These are phyloP conservation scores for Oxytropis ochrocephala DNA, from an alignment of 306 rosid genomes.

Conservation along the genomic window DNA sequence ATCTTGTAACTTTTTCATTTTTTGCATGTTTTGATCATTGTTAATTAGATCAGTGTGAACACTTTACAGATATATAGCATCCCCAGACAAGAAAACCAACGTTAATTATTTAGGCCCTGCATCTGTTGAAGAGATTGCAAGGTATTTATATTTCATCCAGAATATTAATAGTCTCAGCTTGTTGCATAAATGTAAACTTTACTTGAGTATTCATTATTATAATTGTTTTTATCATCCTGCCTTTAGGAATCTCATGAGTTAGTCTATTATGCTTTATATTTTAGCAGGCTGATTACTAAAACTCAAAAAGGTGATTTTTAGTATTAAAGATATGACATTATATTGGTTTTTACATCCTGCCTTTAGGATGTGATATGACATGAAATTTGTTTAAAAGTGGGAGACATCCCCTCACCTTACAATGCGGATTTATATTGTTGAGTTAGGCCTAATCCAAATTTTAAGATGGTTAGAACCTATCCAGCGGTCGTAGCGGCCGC, in stretches of 20 bases:
- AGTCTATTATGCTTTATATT: not conserved
- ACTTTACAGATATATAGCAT: conserved; percentile 65
- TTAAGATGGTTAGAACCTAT: no score
- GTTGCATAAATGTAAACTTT: not conserved
- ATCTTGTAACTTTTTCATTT: not conserved
- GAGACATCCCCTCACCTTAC: no score
- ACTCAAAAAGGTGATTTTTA: not conserved
- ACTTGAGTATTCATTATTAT: not conserved
- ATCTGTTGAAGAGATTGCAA: conserved; percentile 62
- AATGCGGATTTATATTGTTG: no score
- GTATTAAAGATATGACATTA: no score
- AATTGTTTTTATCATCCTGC: not conserved
- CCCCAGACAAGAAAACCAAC: conserved; percentile 62
- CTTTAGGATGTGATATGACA: no score
- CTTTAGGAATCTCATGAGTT: not conserved
- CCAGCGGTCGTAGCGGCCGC: no score
- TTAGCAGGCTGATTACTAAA: not conserved
- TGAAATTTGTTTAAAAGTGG: no score
- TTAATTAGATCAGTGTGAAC: conserved; percentile 8
- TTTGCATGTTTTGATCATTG: conserved; percentile 13
- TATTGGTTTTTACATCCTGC: no score
- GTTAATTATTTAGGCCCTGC: conserved; percentile 85
- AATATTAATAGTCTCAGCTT: not conserved
- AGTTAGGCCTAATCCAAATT: no score
- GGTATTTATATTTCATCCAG: conserved; percentile 37